Percentiles rank a stretch among this genome's conserved stretches.
Evolutionary conservation across 768 basidiomycete genomes (phyloP).

Genomic region (Calocybe indica): DNA sequence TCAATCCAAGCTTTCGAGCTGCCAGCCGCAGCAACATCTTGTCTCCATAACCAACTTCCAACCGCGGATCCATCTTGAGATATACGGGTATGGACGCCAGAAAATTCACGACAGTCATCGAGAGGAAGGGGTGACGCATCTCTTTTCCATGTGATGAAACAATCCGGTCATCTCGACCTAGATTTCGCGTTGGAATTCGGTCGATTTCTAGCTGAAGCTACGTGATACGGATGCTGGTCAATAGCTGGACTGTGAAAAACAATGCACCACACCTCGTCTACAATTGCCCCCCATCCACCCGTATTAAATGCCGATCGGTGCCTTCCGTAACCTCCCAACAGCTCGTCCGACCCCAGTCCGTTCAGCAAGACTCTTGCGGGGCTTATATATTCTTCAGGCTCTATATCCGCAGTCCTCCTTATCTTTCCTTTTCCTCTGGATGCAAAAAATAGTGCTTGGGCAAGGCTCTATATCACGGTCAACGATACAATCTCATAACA

Average conservation of each 20-base stretch:
- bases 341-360: conserved; percentile 92
- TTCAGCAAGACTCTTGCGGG: conserved; percentile 79
- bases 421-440: conserved; percentile 71
- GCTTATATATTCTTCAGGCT: conserved; percentile 55
- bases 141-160: conserved; percentile 92
- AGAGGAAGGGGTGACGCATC: conserved; percentile 86
- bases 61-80: conserved; percentile 72
- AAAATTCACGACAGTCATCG: conserved; percentile 71
- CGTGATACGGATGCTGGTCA: conserved; percentile 1
- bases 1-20: conserved; percentile 66
- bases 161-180: conserved; percentile 92
- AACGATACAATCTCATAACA: neutral
- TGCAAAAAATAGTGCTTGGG: conserved; percentile 90
- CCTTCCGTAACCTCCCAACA: conserved; percentile 90
- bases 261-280: conserved; percentile 60
- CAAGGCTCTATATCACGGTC: conserved; percentile 61
- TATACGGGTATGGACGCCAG: conserved; percentile 77
- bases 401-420: conserved; percentile 24
- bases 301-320: conserved; percentile 71
- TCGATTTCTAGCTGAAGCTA: conserved; percentile 88
- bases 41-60: conserved; percentile 78
- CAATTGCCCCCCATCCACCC: conserved; percentile 69
- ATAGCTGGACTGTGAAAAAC: neutral
- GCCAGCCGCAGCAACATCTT: conserved; percentile 80
- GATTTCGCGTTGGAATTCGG: conserved; percentile 82